Conservation (phyloP, 148 eudicot species). For the Limonium bicolor region DNA sequence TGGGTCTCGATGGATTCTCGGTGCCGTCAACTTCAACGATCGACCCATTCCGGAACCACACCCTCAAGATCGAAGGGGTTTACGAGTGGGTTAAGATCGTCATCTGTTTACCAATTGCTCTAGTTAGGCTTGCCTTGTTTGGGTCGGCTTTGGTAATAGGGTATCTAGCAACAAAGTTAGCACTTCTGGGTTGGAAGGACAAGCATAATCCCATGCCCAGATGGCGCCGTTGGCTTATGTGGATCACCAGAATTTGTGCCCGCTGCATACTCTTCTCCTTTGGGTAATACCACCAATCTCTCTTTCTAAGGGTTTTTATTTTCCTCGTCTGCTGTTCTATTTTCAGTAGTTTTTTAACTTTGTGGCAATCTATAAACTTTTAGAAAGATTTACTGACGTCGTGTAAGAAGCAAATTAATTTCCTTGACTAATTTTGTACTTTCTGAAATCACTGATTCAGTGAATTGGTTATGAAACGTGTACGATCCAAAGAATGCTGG, state of each 20-base stretch:
- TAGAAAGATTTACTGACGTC: too few species aligned
- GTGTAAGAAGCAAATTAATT: too few species aligned
- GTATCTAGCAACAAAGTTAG: conserved; percentile 48
- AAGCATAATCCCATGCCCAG: conserved; percentile 63
- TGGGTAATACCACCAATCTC: conserved; percentile 31
- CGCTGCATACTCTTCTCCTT: conserved; percentile 79
- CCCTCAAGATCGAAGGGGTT: conserved; percentile 42
- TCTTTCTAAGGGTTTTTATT: too few species aligned
- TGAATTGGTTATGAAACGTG: too few species aligned
- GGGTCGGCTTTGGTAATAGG: conserved; percentile 52
- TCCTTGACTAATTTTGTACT: too few species aligned
- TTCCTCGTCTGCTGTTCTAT: too few species aligned
- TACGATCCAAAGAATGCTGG: too few species aligned
- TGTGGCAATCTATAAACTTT: too few species aligned
- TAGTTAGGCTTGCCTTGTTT: conserved; percentile 46
- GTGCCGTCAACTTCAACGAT: conserved; percentile 29
- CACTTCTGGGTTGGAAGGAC: conserved; percentile 80
- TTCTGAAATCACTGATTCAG: too few species aligned
- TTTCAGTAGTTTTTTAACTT: too few species aligned
- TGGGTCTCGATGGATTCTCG: conserved; percentile 28
- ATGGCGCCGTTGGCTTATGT: conserved; percentile 78
- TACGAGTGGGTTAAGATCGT: conserved; percentile 84
- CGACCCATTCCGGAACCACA: conserved; percentile 82
- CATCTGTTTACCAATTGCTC: conserved; percentile 49
- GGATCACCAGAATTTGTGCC: conserved; percentile 59